Percentiles rank a stretch among this genome's conserved stretches.
These are phyloP conservation scores for Penicillium argentinense DNA, from an alignment of 495 filamentous ascomycete species.

Conservation along the genomic window DNA sequence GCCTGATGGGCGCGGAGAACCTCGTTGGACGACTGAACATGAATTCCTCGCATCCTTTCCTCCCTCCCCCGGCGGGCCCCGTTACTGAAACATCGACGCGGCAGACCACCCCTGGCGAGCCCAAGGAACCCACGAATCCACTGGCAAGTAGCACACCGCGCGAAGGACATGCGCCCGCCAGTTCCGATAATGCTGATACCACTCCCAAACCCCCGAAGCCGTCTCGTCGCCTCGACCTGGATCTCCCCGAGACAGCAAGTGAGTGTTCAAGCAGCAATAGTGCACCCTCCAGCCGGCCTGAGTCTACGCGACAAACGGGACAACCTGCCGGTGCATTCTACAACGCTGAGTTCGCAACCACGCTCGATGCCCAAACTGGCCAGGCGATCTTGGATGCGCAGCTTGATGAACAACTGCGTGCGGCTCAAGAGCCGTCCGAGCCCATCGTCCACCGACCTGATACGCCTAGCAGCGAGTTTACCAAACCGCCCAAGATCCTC, in stretches of 20 bases:
- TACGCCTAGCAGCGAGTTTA: constrained; percentile 17
- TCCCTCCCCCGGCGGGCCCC: constrained; percentile 29
- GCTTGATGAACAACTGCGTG: constrained; percentile 22
- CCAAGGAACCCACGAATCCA: constrained; percentile 17
- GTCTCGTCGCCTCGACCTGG: constrained; percentile 36
- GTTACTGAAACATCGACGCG: constrained; percentile 34
- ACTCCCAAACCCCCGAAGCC: constrained; percentile 38
- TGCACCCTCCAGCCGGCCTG: constrained; percentile 13
- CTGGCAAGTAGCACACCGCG: constrained; percentile 13
- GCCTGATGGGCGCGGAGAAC: constrained; percentile 66
- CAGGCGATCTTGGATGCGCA: constrained; percentile 30
- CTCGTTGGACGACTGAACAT: constrained; percentile 67
- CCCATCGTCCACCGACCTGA: constrained; percentile 18
- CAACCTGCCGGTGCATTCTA: constrained; percentile 6
- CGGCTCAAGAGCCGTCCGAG: constrained; percentile 22
- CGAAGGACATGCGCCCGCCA: constrained; percentile 9
- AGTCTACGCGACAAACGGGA: neutral
- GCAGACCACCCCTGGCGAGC: constrained; percentile 33
- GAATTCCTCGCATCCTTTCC: constrained; percentile 51
- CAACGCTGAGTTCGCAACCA: constrained; percentile 40
- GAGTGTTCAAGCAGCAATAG: constrained; percentile 35
- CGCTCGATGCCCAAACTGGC: constrained; percentile 45
- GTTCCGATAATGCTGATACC: constrained; percentile 10
- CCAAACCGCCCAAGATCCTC: constrained; percentile 40
- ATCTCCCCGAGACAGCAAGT: constrained; percentile 46